Evolutionary conservation across 225 moss, liverwort and hornwort species (phyloP), one percentile per base, ranked within the genome.

Genomic region (Rhytidiadelphus loreus): DNA sequence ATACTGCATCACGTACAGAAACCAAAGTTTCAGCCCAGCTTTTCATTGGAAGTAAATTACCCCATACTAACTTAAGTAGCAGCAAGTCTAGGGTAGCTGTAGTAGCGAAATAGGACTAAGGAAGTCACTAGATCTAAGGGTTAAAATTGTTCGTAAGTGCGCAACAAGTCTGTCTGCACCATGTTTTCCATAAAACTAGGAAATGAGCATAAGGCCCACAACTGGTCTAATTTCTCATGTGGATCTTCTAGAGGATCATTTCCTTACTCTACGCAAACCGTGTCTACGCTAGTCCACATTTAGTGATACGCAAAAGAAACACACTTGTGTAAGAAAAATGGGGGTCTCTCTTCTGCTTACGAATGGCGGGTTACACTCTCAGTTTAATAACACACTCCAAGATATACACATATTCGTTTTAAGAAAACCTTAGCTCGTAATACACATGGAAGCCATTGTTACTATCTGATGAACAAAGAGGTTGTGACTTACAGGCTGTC

Each of bases 401-500:
- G 44, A 43, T 25, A 3, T 25, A 35, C 28, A 75, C 35, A 82
- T n/a, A 58, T 75, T 37, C 43, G 26, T 63, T 44, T 41, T 1
- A 16, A 44, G 26, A 21, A 33, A 82, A 35, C 3, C 43, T 57
- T 56, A 71, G 87, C 37, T 85, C 76, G 30, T 58, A 33, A 24
- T 65, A 41, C 35, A 12, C 41, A 22, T 58, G 58, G 10, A 62
- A 81, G 48, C 44, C 50, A 30, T 29, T 59, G 80, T 41, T 80
- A 59, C 64, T 48, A 57, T 48, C 32, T 73, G 81, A 32, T 52
- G 72, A 71, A 50, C 32, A 32, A 46, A 62, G 63, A 79, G n/a
- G 22, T 12, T 24, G 80, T 23, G 13, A 41, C 92, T 91, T 89
- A 94, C 94, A 20, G 23, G 92, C 87, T 90, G 84, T 84, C 71